Base-by-base conservation (phyloP, 164 flowering plant species). In the Stephania japonica region DNA sequence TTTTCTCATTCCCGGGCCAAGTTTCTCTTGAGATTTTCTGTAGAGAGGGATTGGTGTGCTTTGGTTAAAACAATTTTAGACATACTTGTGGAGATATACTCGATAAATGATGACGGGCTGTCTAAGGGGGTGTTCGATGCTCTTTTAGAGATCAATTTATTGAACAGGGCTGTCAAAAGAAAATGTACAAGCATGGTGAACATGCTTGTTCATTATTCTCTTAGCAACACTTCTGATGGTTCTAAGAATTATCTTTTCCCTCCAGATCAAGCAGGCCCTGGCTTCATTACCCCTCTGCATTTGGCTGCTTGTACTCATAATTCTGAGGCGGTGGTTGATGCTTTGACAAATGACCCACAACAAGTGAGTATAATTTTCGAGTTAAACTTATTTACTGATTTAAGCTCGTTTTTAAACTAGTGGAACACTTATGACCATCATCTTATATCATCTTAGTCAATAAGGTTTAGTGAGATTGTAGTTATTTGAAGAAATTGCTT, bases 241-340 rank as follows among this genome's bases (percentile, higher is more conserved):
- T 74, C 86, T 12, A 87, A 74, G 77, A 84, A 66, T 63, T 90
- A 84, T 62, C 77, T 94, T 25, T 94, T 92, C 75, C 75, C 83
- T 9, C 97, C 98, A 23, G 85, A 89, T 83, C 67, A 81, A 67
- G 81, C 74, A 5, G 97, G 97, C 21, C 89, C 97, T 73, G 93
- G 92, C 41, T 94, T 93, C 38, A 42, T 92, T 71, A 88, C 98
- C 26, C 97, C 98, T 75, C 75, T 94, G 49, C 98, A 94, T 83
- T 81, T 94, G 77, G 96, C 96, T 80, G 98, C 98, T 69, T 86
- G 84, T 76, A 86, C 83, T 1, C 81, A 86, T 12, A 87, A 75
- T 24, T 86, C 94, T 1, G 87, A 86, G 63, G 88, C 84, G 66
- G 70, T 91, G 56, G 78, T 94, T 64, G 94, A 94, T 80, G 85